A percentile compares a stretch with the other conserved stretches of the same genome.
Conservation (phyloP, 805 yeast genomes). For the Starmerella powellii region DNA sequence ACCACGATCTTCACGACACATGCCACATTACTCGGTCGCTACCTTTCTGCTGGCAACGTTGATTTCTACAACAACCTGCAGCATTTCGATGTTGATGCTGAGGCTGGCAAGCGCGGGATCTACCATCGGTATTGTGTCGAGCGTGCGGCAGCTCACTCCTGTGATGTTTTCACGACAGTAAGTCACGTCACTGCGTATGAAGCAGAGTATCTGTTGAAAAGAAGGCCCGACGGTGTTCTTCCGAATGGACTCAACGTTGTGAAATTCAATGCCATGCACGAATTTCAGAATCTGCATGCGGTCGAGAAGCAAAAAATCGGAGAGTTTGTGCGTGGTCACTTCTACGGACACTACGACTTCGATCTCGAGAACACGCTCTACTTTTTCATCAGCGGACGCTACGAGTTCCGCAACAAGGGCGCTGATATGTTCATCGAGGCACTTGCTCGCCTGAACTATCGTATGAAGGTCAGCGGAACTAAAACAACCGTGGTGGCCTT, state of each 20-base stretch:
- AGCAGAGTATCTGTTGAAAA: constrained; percentile 78
- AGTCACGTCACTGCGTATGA: constrained; percentile 96
- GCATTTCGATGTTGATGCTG: constrained; percentile 87
- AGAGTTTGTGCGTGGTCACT: constrained; percentile 92
- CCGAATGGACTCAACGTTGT: constrained; percentile 95
- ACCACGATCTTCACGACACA: constrained; percentile 95
- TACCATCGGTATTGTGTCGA: constrained; percentile 95
- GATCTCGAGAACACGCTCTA: constrained; percentile 87
- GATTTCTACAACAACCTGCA: constrained; percentile 89
- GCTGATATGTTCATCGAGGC: constrained; percentile 91
- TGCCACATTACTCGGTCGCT: constrained; percentile 89
- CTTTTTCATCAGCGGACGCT: constrained; percentile 93
- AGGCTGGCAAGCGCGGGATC: constrained; percentile 95
- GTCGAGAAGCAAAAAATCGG: constrained; percentile 79
- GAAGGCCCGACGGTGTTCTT: constrained; percentile 95
- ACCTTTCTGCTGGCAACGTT: constrained; percentile 90
- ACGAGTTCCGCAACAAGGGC: constrained; percentile 93
- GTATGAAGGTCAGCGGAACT: constrained; percentile 67
- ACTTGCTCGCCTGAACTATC: constrained; percentile 80
- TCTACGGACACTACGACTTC: constrained; percentile 92
- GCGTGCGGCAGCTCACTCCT: constrained; percentile 88
- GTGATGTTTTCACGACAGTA: constrained; percentile 95
- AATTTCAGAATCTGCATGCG: constrained; percentile 93
- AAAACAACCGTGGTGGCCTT: constrained; percentile 92
- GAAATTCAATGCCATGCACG: constrained; percentile 94